Evolutionary conservation across 495 filamentous ascomycete genomes (phyloP), one percentile per base, ranked within the genome.

Genomic region (Bacidia gigantensis): DNA sequence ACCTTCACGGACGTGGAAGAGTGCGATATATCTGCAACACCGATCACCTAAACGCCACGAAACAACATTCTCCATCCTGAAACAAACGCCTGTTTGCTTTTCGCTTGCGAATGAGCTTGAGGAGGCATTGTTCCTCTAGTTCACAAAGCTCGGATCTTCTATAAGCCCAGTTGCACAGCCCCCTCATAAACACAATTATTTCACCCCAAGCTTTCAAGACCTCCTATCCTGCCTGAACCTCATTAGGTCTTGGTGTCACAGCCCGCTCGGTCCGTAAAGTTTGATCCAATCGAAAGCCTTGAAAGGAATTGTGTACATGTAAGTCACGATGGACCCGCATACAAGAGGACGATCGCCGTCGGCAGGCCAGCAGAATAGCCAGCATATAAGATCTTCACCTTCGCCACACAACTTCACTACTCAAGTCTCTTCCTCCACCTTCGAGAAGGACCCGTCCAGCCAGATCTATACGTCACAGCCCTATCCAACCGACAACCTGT

Each of bases 351-450:
- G 59, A 26, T 62, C 59, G 23, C 51, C 52, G 22, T 62, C 59
- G 41, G 51, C 57, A 22, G 52, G 59, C 24, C 51, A 53, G 14
- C 59, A 57, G 26, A 23, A 54, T 29, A 56, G 54, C 52, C 54
- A 55, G 17, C 46, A 50, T 53, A 54, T 62, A 59, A 62, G 59
- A 35, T 51, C 50, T 29, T 62, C 59, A n/a, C 57, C 56, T 22
- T 62, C 59, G 46, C 59, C 59, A 44, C 59, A 62, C 14, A 46
- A 44, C 39, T 59, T 52, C 40, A 54, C 52, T n/a, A 47, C 42
- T 26, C 51, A 54, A 18, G 26, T 50, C 46, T 54, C 51, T 17
- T 45, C 44, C 43, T 29, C 54, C 3, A 50, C 50, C 29, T 26
- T 50, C 23, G 32, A 55, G 26, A 51, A 53, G 20, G 25, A 50